Base-by-base conservation (phyloP, 176 grass and related monocot species). In the Paspalum vaginatum region DNA sequence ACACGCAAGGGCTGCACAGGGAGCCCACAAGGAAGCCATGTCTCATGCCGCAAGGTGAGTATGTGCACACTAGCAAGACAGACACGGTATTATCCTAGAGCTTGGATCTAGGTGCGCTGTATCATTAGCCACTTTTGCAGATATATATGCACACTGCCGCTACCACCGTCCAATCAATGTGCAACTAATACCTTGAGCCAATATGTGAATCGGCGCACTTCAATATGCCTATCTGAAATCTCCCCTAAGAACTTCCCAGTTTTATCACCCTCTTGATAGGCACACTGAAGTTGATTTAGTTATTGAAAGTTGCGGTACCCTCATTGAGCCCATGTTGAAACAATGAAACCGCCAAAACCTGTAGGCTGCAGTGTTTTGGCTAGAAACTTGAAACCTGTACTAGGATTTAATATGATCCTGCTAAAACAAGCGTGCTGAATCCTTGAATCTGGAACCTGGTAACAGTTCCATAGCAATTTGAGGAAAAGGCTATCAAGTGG, bases 321-420 rank as follows among this genome's bases (percentile, higher is more conserved):
- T 59, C 22, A 78, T 82, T 42, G 49, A 65, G 78, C 70, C 69
- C 80, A 72, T 78, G 42, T 57, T 56, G 5, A 78, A 77, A 39
- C 39, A 47, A 69, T 47, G 66, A 69, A 69, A 69, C 48, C 62
- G 65, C 41, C 52, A 17, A 65, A 71, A 18, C 26, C 3, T 43
- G 8, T 6, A 8, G 8, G 42, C 42, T 74, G 25, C 60, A 46
- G 27, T 57, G 12, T 9, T 72, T 75, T 72, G 50, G 38, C 75
- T 79, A 21, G 1, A 49, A 77, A 77, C 53, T 78, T 55, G 25
- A 44, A 82, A 61, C 47, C 51, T 65, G 40, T 4, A 39, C 27
- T 74, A 67, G 4, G 26, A 52, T 46, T 77, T 25, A 76, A 60
- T 25, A 76, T 16, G 27, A 48, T 46, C 39, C 55, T 45, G 52